These are phyloP conservation scores for Emericellopsis atlantica DNA, from an alignment of 2,329 filamentous ascomycete species.

Conservation along the genomic window DNA sequence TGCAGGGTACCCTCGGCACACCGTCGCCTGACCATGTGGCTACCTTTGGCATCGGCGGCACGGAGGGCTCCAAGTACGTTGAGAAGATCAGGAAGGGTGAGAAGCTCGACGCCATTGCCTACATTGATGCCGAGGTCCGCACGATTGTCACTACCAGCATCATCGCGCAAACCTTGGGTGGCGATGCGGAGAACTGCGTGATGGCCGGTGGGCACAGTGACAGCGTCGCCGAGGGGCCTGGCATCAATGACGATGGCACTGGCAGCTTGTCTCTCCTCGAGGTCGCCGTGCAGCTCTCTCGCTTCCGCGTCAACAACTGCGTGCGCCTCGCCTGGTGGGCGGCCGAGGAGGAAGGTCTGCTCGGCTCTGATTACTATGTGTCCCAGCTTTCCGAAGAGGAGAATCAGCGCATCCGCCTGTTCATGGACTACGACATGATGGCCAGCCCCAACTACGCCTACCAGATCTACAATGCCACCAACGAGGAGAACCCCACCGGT, in stretches of 20 bases:
- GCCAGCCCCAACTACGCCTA: conserved; percentile 54
- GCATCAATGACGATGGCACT: conserved; percentile 70
- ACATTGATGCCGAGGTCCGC: conserved; percentile 44
- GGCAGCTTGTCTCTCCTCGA: conserved; percentile 52
- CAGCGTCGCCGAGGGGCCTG: conserved; percentile 49
- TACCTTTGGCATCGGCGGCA: conserved; percentile 52
- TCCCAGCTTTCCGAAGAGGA: conserved; percentile 39
- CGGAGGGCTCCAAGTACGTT: conserved; percentile 44
- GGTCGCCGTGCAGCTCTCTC: conserved; percentile 44
- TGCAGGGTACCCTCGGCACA: conserved; percentile 57
- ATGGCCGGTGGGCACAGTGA: conserved; percentile 55
- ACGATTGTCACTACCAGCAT: conserved; percentile 45
- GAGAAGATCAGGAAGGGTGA: conserved; percentile 38
- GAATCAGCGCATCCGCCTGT: conserved; percentile 49
- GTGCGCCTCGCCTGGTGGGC: conserved; percentile 59
- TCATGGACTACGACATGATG: conserved; percentile 62
- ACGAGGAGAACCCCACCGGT: conserved; percentile 56
- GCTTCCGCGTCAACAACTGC: conserved; percentile 49
- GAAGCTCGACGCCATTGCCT: conserved; percentile 39
- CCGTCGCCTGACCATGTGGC: conserved; percentile 49
- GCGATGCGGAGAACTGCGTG: conserved; percentile 50
- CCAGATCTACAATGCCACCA: conserved; percentile 60
- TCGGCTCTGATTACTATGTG: conserved; percentile 52
- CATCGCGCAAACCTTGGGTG: conserved; percentile 46
- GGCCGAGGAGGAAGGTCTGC: conserved; percentile 52